A percentile compares a stretch with the other conserved stretches of the same genome.
These are phyloP conservation scores for Aspergillus sp. DNA, from an alignment of 2,329 filamentous ascomycete species.

Conservation along the genomic window DNA sequence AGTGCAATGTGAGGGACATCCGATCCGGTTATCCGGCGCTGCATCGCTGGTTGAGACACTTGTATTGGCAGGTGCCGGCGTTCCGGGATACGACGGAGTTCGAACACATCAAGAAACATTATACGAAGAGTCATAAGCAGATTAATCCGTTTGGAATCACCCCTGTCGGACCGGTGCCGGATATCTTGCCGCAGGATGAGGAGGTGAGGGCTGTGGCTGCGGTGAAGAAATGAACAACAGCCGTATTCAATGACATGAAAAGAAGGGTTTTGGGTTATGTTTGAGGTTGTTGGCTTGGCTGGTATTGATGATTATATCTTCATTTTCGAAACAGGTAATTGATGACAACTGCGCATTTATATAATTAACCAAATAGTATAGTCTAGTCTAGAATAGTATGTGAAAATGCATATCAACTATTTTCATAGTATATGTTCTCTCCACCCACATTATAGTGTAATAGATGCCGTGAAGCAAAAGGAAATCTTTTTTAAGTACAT, in stretches of 20 bases:
- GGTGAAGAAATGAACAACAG: slow-evolving; percentile 4
- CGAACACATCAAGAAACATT: slow-evolving; percentile 87
- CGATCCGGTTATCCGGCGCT: slow-evolving; percentile 77
- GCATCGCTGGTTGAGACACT: slow-evolving; percentile 75
- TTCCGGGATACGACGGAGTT: slow-evolving; percentile 86
- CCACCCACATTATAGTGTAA: neutral
- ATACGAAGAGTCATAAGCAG: slow-evolving; percentile 65
- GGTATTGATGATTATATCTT: no score
- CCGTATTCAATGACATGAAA: no score
- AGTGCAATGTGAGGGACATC: slow-evolving; percentile 83
- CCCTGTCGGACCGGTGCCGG: slow-evolving; percentile 78
- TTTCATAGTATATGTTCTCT: neutral
- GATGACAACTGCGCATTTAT: neutral
- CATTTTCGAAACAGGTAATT: neutral
- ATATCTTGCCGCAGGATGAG: slow-evolving; percentile 74
- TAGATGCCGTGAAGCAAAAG: slow-evolving; percentile 4
- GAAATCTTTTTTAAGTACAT: slow-evolving; percentile 13
- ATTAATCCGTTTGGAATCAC: slow-evolving; percentile 72
- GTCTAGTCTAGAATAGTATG: neutral
- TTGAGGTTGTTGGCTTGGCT: no score
- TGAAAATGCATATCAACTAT: neutral
- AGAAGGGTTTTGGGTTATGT: no score
- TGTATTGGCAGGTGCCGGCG: slow-evolving; percentile 81
- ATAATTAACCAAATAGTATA: neutral
- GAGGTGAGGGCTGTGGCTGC: slow-evolving; percentile 59